Percentiles rank a stretch among this genome's conserved stretches.
Evolutionary conservation across 495 filamentous ascomycete genomes (phyloP).

Genomic region (Hypoxylon cercidicola): DNA sequence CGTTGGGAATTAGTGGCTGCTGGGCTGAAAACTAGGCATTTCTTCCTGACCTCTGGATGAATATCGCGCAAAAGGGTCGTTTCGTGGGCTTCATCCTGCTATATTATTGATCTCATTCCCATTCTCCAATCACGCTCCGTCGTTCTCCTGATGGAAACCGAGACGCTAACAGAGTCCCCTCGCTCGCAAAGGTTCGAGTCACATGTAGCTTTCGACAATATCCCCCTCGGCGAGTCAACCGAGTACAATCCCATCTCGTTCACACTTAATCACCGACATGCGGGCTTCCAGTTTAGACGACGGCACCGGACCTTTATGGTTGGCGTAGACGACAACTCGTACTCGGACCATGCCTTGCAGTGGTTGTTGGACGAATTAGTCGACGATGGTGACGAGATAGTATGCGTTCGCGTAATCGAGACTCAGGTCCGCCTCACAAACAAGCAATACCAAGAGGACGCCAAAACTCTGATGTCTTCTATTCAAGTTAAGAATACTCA

Average conservation of each 20-base stretch:
- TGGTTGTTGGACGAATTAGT: slow-evolving; percentile 96
- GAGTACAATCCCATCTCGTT: slow-evolving; percentile 86
- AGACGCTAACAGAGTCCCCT: slow-evolving; percentile 53
- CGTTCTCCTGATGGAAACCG: slow-evolving; percentile 48
- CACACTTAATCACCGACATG: slow-evolving; percentile 88
- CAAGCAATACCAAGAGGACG: slow-evolving; percentile 83
- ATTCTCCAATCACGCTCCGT: background rate
- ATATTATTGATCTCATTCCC: slow-evolving; percentile 14
- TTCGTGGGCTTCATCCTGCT: slow-evolving; percentile 16
- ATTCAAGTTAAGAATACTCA: slow-evolving; percentile 87
- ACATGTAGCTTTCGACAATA: slow-evolving; percentile 92
- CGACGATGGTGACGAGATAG: slow-evolving; percentile 95
- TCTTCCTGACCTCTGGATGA: slow-evolving; percentile 5
- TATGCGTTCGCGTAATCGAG: slow-evolving; percentile 91
- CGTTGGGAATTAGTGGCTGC: slow-evolving; percentile 32
- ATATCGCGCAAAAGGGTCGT: slow-evolving; percentile 35
- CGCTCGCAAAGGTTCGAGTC: slow-evolving; percentile 63
- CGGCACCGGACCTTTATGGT: slow-evolving; percentile 92
- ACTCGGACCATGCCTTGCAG: slow-evolving; percentile 93
- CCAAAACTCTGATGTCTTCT: slow-evolving; percentile 75
- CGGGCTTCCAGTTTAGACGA: slow-evolving; percentile 84
- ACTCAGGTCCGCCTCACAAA: slow-evolving; percentile 81
- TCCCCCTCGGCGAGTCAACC: slow-evolving; percentile 70
- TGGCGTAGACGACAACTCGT: slow-evolving; percentile 93
- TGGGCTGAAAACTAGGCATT: slow-evolving; percentile 19